Evolutionary conservation across 2,329 filamentous ascomycete species (phyloP), one percentile per base, ranked within the genome.

Genomic region (Fusarium marasasianum): DNA sequence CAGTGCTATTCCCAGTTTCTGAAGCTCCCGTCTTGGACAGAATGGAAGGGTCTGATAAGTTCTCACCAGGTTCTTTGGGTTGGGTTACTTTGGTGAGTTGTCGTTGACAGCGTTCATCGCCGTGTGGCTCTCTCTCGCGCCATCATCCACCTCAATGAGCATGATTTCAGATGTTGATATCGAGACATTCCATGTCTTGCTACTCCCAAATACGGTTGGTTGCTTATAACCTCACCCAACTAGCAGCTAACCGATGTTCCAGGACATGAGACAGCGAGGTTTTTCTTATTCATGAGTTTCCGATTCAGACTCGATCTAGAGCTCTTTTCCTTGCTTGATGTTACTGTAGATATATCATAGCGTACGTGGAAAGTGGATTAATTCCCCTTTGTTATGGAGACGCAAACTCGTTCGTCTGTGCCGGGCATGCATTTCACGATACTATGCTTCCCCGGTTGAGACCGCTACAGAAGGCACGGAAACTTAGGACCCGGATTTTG

Each of bases 81-180:
- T 74, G 71, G 63, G 71, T 74, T 74, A 72, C 71, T 74, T 72
- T 74, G 71, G 57, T 73, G 60, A 56, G 57, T 65, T 69, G 51
- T 63, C 24, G 59, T 35, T 56, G 61, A 57, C 63, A 63, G 63
- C 71, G 35, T 71, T 44, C 31, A 66, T 66, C 67, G 26, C 48
- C 55, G 67, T 65, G 55, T 74, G 71, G 63, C 59, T 35, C 33
- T 72, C 61, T 74, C 61, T 70, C 61, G 70, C 71, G 71, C 71
- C 70, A 73, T 73, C 70, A 40, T 70, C 66, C 57, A 63, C 71
- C 51, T 41, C 61, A 59, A 71, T 73, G 66, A 73, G 69, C 69
- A 72, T 72, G 69, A 72, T 73, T 66, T 43, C 53, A 33, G 18
- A 40, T 44, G n/a, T 26, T 41, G 35, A 61, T 44, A 58, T 45